Base-by-base conservation (phyloP, 345 rosid species). In the Populus euphratica region DNA sequence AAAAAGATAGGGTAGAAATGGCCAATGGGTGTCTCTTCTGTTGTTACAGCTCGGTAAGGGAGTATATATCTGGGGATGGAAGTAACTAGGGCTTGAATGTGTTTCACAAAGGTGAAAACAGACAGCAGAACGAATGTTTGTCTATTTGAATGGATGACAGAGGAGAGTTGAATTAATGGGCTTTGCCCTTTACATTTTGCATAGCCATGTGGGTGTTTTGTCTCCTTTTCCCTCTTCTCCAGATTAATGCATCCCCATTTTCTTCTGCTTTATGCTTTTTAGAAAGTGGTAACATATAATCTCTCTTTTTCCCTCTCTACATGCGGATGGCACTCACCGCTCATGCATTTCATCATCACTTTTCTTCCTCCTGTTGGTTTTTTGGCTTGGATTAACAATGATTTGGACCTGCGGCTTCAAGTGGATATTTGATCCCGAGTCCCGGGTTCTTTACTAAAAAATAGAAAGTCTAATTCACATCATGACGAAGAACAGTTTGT, bases 241-340 rank as follows among this genome's bases (percentile, higher is more conserved):
- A 80, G 31, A 43, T 71, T 68, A 73, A 73, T 79, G 80, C 78
- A 75, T 65, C 76, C 59, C 85, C 68, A 62, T 77, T 79, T 79
- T 76, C 80, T 82, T 47, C 73, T 27, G n/a, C 74, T 80, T 81
- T 81, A 63, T 79, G 83, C 86, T 84, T 84, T 86, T 56, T 67
- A 72, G 65, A 82, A 80, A 82, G 84, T 72, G 10, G 76, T n/a
- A 79, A 64, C 13, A 47, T 33, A 20, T 35, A 50, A 41, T 36
- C 67, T 5, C 6, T 61, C 69, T 31, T 25, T 64, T 25, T 63
- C 64, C 73, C 77, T 50, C 62, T 63, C 72, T 54, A 52, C 7
- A 44, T 6, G 35, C 35, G 4, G 35, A 33, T 33, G 35, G 35
- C 5, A 4, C 35, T 33, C 35, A 33, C 35, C 4, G 35, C 35